Evolutionary conservation across 176 grass and related monocot species (phyloP).

Genomic region (Triticum urartu): DNA sequence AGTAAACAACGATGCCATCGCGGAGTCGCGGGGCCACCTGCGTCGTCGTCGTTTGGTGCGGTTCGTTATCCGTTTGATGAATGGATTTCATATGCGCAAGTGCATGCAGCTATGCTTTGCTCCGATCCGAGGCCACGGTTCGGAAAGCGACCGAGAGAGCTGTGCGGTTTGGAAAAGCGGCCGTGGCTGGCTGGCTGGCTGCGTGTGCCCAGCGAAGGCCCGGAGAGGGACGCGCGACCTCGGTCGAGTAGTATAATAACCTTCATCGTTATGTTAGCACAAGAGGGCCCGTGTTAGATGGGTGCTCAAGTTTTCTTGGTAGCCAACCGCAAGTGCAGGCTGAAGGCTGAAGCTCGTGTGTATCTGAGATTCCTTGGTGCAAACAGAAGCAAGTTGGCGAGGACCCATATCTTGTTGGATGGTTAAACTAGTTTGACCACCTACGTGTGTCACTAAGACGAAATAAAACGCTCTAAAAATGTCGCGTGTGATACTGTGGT

Average conservation of each 20-base stretch:
- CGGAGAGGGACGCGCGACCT: conserved; percentile 12
- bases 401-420: no score
- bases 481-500: background rate
- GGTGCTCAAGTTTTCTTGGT: no score
- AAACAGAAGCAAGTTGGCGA: no score
- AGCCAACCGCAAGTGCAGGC: no score
- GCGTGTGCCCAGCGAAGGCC: conserved; percentile 6
- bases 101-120: conserved; percentile 3
- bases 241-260: background rate
- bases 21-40: no score
- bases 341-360: no score
- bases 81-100: background rate
- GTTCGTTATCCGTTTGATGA: conserved; percentile 10
- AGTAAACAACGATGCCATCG: background rate
- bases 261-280: background rate
- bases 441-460: background rate
- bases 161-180: background rate
- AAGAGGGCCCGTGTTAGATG: no score
- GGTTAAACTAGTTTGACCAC: background rate
- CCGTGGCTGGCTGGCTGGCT: background rate
- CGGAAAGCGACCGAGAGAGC: background rate
- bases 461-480: background rate
- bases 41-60: background rate
- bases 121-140: background rate
- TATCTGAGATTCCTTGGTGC: no score